Evolutionary conservation across 495 filamentous ascomycete species (phyloP).

Genomic region (Acidiella bohemica): DNA sequence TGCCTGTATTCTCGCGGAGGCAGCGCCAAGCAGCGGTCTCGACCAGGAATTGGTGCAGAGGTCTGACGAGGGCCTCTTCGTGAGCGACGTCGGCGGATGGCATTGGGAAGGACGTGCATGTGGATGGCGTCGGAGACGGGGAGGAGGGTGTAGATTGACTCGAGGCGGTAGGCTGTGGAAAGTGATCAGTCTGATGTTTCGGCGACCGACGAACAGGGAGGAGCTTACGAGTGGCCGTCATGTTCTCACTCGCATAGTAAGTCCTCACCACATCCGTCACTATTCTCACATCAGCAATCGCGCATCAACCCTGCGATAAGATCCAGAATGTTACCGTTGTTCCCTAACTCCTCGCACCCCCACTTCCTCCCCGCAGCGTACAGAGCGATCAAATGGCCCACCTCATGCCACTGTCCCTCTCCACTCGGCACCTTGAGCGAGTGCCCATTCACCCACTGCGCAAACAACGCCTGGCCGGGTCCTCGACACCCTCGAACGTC

Average conservation of each 20-base stretch:
- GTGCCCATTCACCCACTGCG: constrained; percentile 17
- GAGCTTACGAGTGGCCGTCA: constrained; percentile 23
- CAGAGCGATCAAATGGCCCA: constrained; percentile 22
- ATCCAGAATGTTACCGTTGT: no score
- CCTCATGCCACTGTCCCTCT: no score
- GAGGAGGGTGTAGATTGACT: constrained; percentile 23
- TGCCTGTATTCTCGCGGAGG: constrained; percentile 8
- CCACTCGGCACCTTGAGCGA: no score
- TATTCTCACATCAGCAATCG: no score
- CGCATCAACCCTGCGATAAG: no score
- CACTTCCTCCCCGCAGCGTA: constrained; percentile 19
- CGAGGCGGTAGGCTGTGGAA: constrained; percentile 24
- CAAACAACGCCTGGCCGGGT: constrained; percentile 14
- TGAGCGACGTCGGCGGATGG: no score
- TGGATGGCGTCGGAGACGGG: constrained; percentile 3
- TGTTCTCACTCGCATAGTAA: constrained; percentile 20
- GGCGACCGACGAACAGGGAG: no score
- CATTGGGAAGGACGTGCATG: no score
- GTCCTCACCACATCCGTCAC: constrained; percentile 22
- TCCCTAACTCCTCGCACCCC: constrained; percentile 15
- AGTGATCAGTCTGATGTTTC: no score
- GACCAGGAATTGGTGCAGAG: constrained; percentile 22
- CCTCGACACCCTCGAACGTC: constrained; percentile 21
- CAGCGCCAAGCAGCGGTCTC: constrained; percentile 20
- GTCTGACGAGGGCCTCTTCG: no score